Base-by-base conservation (phyloP, 2,329 filamentous ascomycete species). In the Fusarium verticillioides region DNA sequence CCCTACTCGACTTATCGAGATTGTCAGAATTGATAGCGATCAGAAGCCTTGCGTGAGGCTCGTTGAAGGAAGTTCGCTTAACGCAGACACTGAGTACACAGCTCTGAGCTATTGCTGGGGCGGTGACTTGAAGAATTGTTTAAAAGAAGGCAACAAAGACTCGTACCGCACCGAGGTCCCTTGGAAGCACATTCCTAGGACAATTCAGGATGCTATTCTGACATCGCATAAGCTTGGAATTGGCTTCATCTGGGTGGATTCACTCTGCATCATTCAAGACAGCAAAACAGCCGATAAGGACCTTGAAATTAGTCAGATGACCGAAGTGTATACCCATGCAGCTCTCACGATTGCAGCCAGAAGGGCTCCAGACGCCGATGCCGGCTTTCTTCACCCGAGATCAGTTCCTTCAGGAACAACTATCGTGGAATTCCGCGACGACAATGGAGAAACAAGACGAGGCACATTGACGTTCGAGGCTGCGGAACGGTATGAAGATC, bases 381-480 rank as follows among this genome's bases (percentile, higher is more conserved):
- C 8, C 2, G 37, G 52, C 19, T 40, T 54, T n/a, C 21, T 54
- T 4, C 26, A 54, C 10, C 2, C 4, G 7, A 54, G 52, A 2
- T 18, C 36, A 9, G 0, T 30, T 9, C 37, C 52, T 3, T 40
- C 23, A 2, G 52, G 52, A 5, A 54, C 36, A 2, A 40, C 4
- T 7, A 7, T 21, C 3, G 19, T 42, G 19, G 9, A 16, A 0
- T 32, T 40, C 13, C 36, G 16, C 0, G 9, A 4, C n/a, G 19
- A 40, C 2, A 7, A 42, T 40, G 52, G 36, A 0, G 1, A 9
- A 13, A 9, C 11, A n/a, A 26, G 36, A 11, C 19, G n/a, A 8
- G 11, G 19, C 15, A 54, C 37, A 18, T 32, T 54, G n/a, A n/a
- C n/a, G n/a, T n/a, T n/a, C n/a, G n/a, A n/a, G n/a, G n/a, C n/a